Evolutionary conservation across 345 rosid genomes (phyloP), one percentile per base, ranked within the genome.

Genomic region (Pseudoturritis turrita): DNA sequence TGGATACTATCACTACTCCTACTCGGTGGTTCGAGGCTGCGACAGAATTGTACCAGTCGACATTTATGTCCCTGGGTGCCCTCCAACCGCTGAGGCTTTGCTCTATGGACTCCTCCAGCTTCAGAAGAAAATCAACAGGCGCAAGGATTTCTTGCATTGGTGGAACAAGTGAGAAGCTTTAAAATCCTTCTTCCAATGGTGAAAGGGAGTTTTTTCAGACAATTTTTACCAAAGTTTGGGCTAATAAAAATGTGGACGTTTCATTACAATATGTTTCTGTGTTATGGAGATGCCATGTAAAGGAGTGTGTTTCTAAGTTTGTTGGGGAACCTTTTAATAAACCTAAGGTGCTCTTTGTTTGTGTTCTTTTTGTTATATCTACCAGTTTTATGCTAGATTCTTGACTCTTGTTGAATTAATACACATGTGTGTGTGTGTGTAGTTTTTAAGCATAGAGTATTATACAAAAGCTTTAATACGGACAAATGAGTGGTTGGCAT

Each of bases 41-140:
- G 98, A 95, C 79, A 85, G 99, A 81, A 95, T 95, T 31, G 99
- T 95, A 40, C 99, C 97, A 0, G 98, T 95, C 3, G 98, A 95
- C 79, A 95, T 91, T 15, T 89, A 91, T 35, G 98, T 95, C 68
- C 99, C 97, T 0, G 99, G 99, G 44, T 95, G 99, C 79, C 99
- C 98, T 45, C 97, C 98, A 25, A 89, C 99, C 10, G 99, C 98
- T 0, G 99, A 91, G 85, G 99, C 99, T 35, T 77, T 95, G 68
- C 92, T 95, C 53, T 89, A 95, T 39, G 98, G 98, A 26, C 40
- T 92, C 74, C 91, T 95, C 73, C 99, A 95, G 87, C 85, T 92
- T 75, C 98, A 95, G 88, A 92, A 89, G 72, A 95, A 92, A 87
- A 95, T 95, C 83, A 92, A 88, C 84, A 79, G 98, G 81, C 97